These are phyloP conservation scores for Hericium erinaceus DNA, from an alignment of 768 basidiomycete genomes.

Conservation along the genomic window DNA sequence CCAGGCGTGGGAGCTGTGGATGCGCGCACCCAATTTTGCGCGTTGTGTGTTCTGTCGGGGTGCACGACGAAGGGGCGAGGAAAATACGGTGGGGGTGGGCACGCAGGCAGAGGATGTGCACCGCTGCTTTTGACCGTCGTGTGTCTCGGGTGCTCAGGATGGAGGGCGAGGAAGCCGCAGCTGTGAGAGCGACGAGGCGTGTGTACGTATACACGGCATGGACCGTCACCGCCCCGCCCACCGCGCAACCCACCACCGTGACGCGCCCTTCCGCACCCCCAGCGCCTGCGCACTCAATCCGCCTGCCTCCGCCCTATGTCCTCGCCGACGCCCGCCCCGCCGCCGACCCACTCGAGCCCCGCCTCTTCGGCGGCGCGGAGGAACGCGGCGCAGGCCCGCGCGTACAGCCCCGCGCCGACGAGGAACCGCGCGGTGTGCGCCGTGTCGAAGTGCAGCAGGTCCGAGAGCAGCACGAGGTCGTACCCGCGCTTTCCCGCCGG, in stretches of 20 bases:
- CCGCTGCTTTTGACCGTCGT: too few relatives aligned
- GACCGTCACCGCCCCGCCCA: too few relatives aligned
- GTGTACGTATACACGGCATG: too few relatives aligned
- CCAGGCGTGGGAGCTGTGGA: too few relatives aligned
- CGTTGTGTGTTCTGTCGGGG: too few relatives aligned
- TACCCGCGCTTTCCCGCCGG: constrained; percentile 22
- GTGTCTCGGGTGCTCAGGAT: too few relatives aligned
- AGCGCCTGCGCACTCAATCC: constrained; percentile 40
- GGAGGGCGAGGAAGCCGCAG: too few relatives aligned
- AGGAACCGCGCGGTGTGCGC: constrained; percentile 42
- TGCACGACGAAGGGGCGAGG: too few relatives aligned
- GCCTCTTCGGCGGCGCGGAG: constrained; percentile 27
- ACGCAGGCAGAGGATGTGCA: too few relatives aligned
- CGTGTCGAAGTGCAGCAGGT: constrained; percentile 59
- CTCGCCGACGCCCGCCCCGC: constrained; percentile 47
- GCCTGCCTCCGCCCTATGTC: constrained; percentile 25
- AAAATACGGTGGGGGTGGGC: too few relatives aligned
- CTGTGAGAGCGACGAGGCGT: too few relatives aligned
- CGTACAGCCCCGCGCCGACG: constrained; percentile 36
- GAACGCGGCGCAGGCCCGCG: constrained; percentile 43
- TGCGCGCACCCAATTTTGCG: too few relatives aligned
- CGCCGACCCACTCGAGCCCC: constrained; percentile 32
- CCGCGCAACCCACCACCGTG: constrained; percentile 54
- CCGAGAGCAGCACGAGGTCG: constrained; percentile 58
- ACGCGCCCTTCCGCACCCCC: constrained; percentile 43